Conservation (phyloP, 2,329 filamentous ascomycete genomes). For the Teratosphaeria epicoccoides region DNA sequence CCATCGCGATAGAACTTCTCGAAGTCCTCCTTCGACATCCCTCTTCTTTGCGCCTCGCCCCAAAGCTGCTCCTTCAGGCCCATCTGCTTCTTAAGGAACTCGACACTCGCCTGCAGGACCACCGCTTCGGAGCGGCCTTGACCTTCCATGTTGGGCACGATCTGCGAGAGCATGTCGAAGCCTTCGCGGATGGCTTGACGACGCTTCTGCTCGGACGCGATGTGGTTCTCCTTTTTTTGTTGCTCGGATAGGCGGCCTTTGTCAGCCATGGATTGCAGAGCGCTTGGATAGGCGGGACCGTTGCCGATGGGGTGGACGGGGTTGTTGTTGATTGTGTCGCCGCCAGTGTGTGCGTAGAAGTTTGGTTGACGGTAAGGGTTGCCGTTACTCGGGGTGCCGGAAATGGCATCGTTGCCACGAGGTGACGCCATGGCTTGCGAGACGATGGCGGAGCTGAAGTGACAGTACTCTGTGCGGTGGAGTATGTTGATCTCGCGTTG, state of each 20-base stretch:
- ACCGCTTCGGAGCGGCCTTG: conserved; percentile 76
- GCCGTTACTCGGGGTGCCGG: background rate
- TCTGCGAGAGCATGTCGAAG: conserved; percentile 68
- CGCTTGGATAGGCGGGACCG: no score
- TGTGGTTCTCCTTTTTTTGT: conserved; percentile 66
- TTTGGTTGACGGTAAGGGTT: background rate
- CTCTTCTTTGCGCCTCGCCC: conserved; percentile 24
- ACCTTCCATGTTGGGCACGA: conserved; percentile 73
- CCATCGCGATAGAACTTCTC: conserved; percentile 11
- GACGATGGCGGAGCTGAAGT: background rate
- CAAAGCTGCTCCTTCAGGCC: conserved; percentile 22
- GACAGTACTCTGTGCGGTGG: background rate
- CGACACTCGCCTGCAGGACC: conserved; percentile 53
- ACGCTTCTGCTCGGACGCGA: conserved; percentile 56
- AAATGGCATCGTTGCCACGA: background rate
- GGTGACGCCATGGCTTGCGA: background rate
- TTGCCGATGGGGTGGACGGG: background rate
- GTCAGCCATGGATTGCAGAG: conserved; percentile 6
- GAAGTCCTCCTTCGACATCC: conserved; percentile 14
- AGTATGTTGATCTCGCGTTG: background rate
- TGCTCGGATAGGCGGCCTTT: conserved; percentile 57
- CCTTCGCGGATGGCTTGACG: conserved; percentile 68
- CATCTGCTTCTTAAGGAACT: conserved; percentile 28
- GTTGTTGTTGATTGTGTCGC: background rate
- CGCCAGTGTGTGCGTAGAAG: background rate